Evolutionary conservation across 176 grass and related monocot genomes (phyloP), one percentile per base, ranked within the genome.

Genomic region (Eragrostis nindensis): DNA sequence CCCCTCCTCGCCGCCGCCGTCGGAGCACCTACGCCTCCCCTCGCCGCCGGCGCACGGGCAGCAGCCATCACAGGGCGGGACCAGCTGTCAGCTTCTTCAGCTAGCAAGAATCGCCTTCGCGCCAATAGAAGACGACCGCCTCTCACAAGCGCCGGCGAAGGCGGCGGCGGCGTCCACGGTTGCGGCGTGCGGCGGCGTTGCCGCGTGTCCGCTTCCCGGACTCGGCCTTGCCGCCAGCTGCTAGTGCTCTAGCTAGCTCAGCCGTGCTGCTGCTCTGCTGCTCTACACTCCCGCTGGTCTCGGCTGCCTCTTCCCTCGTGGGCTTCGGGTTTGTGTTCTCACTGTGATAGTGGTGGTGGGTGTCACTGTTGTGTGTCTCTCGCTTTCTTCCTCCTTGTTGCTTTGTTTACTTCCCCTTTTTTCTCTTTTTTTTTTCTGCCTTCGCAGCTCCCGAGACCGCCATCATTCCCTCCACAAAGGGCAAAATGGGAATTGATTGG

Each of bases 401-500:
- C 65, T 85, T 82, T 72, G 57, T 86, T 82, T 78, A 49, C 27
- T 67, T 11, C 4, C 21, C 39, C 48, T 27, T 53, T 41, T 62
- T 27, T 61, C 18, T 2, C 1, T 45, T 69, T 46, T 81, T 68
- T 45, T 48, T 21, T 56, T 27, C 44, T 57, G 62, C 67, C 73
- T 62, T 75, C 70, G 60, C 80, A 11, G 32, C 56, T 76, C 86
- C 83, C 90, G 70, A 92, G 86, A 72, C 83, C 59, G 25, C 54
- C 85, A 89, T 89, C 89, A 89, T 89, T 89, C 77, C 79, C 36
- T 92, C 70, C 88, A 80, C 77, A 32, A 52, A 74, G 87, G 86
- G 84, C 71, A 87, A 85, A 92, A 76, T 70, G 56, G 70, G 53
- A 89, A 66, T 39, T 45, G 5, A 13, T 27, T 40, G 22, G 26